Evolutionary conservation across 1,139 yeast genomes (phyloP), one percentile per base, ranked within the genome.

Genomic region (Yamadazyma taylorii): DNA sequence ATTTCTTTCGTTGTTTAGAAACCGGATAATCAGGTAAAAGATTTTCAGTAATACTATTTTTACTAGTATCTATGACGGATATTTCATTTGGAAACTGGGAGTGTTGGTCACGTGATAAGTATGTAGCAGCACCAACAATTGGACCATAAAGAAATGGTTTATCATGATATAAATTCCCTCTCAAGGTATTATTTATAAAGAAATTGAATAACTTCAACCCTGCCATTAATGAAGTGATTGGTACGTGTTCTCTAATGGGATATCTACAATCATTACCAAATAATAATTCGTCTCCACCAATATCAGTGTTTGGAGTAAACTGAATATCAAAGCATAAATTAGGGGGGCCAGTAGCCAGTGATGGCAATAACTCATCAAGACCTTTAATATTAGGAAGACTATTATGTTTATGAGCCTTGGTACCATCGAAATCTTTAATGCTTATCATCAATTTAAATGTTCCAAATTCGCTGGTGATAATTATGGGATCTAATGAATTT

Each of bases 201-300:
- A 85, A 51, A 56, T 63, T 47, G 68, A 69, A 52, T 61, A 76
- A 43, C 74, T 85, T 64, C 61, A 79, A 53, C 1, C 74, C 75
- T 0, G 73, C 61, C 3, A 62, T 48, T 32, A 69, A 50, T 15
- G 68, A 44, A 0, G 66, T 45, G 1, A 68, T 56, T 3, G 89
- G 89, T 13, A 82, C 67, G 11, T 29, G 32, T 37, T 79, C 79
- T 25, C 68, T 60, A 29, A 82, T 73, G 1, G 86, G 80, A 27
- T 63, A 55, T 19, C 70, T 75, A 52, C 80, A 79, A 51, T 82
- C 88, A 50, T 82, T 82, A 2, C 89, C 88, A 61, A 78, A 81
- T 13, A 77, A 46, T 36, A 81, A 56, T 14, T 69, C 67, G 32
- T 72, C 63, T 1, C 84, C 85, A 17, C 50, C 47, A 15, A 79